Conservation (phyloP, 2,329 filamentous ascomycete species). For the Nannizzia gypsea region DNA sequence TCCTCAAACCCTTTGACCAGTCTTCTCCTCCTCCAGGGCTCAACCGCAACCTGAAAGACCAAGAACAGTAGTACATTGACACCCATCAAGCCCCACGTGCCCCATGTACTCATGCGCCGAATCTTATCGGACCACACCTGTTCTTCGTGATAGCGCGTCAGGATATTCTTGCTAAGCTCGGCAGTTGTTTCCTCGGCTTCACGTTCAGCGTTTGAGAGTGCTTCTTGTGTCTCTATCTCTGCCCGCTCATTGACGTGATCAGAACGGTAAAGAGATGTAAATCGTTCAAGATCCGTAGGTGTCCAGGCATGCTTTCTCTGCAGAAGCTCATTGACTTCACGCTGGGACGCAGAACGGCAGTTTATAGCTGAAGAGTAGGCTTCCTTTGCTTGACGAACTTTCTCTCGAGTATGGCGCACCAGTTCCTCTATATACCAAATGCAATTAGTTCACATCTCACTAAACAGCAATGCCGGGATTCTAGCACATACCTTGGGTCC, state of each 20-base stretch:
- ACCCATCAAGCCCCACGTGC: conserved; percentile 96
- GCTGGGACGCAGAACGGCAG: conserved; percentile 75
- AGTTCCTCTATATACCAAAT: conserved; percentile 35
- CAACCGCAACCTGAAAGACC: conserved; percentile 73
- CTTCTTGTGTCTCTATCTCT: conserved; percentile 59
- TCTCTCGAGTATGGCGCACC: conserved; percentile 45
- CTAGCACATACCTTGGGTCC: conserved; percentile 43
- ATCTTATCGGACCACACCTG: conserved; percentile 99
- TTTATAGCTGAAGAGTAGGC: conserved; percentile 74
- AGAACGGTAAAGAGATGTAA: conserved; percentile 80
- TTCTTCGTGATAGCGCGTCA: conserved; percentile 93
- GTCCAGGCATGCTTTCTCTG: conserved; percentile 92
- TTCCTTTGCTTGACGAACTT: conserved; percentile 59
- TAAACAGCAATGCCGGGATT: background rate
- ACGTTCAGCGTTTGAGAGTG: conserved; percentile 62
- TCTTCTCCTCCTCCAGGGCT: conserved; percentile 76
- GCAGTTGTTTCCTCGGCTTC: conserved; percentile 66
- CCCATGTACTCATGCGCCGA: conserved; percentile 90
- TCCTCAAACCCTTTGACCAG: conserved; percentile 75
- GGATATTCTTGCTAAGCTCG: conserved; percentile 66
- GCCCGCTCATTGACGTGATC: conserved; percentile 89
- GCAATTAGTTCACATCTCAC: conserved; percentile 7
- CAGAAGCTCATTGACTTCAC: conserved; percentile 86
- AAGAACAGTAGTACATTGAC: conserved; percentile 86
- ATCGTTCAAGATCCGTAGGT: conserved; percentile 76